Evolutionary conservation across 495 filamentous ascomycete species (phyloP), one percentile per base, ranked within the genome.

Genomic region (Trichoderma parareesei): DNA sequence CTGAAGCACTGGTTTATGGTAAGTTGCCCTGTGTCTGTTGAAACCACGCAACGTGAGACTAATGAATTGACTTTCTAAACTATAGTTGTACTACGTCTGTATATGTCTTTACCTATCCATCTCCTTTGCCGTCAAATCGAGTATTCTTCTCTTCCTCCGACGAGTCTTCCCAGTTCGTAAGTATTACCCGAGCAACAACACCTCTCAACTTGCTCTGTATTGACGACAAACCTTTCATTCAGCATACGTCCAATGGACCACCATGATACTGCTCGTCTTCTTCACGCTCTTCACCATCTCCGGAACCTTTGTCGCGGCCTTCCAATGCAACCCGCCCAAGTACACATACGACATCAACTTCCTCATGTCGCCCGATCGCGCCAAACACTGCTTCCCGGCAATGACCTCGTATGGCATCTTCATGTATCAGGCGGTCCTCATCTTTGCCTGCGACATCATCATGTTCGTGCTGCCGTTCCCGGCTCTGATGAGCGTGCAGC

Each of bases 251-350:
- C 60, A 62, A 42, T 35, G 20, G 4, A 62, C 60, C 7, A 62
- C 60, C 10, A 62, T 62, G 60, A 37, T 4, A 13, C 60, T 62
- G 5, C 16, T 62, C 7, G 42, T 62, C 8, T 62, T 62, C 38
- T 38, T 41, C 9, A 42, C 38, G 4, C 10, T 62, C 10, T 62
- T 62, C 27, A 62, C 60, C 35, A 42, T 62, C 5, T 62, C 60
- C 13, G 60, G 60, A 62, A 38, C 60, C 20, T 63, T 66, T 33
- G 13, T 66, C 9, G 65, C 60, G 7, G 65, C 55, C 10, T 66
- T 66, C 41, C 65, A 66, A 53, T 66, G 65, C 60, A 66, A 63
- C 53, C 65, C 65, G 11, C 65, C 65, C 10, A 41, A 53, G 62
- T 66, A 66, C 37, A 48, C 62, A 16, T 66, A 66, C 65, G 65